Percentiles rank a stretch among this genome's conserved stretches.
phyloP scores from a whole-genome alignment of 176 grass and related monocot genomes.

The Carex cristatella region DNA sequence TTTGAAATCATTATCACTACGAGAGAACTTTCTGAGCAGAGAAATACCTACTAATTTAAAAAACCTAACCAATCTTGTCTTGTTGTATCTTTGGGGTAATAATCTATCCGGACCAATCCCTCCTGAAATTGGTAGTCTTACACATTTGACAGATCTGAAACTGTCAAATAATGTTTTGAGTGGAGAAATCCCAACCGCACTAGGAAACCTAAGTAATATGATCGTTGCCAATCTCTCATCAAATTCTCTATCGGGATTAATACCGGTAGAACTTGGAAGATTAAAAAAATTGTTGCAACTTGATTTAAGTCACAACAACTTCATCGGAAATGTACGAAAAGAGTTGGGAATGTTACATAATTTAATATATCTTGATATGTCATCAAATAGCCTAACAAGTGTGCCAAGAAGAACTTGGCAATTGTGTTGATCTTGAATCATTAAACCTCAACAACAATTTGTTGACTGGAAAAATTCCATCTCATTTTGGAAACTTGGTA shows the following conservation, averaged over 20 bases:
- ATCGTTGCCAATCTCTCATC: too few relatives aligned
- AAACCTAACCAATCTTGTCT: conserved; percentile 16
- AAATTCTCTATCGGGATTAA: neutral
- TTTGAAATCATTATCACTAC: conserved; percentile 9
- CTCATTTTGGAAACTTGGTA: neutral
- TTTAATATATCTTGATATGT: neutral
- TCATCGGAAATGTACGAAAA: neutral
- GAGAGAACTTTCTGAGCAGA: conserved; percentile 11
- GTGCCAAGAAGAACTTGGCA: neutral
- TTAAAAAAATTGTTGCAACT: neutral
- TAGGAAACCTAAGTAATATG: neutral
- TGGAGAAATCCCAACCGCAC: neutral
- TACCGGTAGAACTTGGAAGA: neutral
- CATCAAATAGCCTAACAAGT: neutral
- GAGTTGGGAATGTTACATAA: neutral
- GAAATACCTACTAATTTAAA: neutral
- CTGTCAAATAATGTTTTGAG: neutral
- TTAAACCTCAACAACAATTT: neutral
- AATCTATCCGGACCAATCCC: neutral
- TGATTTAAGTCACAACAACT: neutral
- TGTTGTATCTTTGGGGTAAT: conserved; percentile 11
- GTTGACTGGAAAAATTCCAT: neutral
- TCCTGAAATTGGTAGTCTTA: conserved; percentile 24
- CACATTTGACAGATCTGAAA: neutral
- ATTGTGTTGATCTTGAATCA: neutral